Evolutionary conservation across 345 rosid species (phyloP).

Genomic region (Arabis alpina): DNA sequence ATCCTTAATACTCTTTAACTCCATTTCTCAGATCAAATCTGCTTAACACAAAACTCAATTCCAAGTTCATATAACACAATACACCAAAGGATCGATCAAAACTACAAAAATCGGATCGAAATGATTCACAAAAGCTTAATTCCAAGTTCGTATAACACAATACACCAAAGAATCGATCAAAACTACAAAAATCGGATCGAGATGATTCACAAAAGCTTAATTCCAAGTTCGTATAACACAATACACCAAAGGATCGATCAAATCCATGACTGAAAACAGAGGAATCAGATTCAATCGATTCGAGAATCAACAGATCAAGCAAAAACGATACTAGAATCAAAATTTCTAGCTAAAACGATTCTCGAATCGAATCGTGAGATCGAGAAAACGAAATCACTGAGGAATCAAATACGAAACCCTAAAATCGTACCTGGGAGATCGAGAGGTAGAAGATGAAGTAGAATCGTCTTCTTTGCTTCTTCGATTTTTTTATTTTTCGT

Average conservation of each 20-base stretch:
- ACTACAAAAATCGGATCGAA: constrained; percentile 6
- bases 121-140: not conserved
- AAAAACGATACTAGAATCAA: not conserved
- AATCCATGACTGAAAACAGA: constrained; percentile 9
- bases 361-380: not conserved
- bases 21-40: constrained; percentile 48
- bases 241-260: not conserved
- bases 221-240: not conserved
- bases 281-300: not conserved
- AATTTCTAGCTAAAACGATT: not conserved
- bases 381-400: not conserved
- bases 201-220: not conserved
- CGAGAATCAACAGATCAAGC: constrained; percentile 14
- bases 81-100: not conserved
- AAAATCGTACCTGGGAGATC: constrained; percentile 15
- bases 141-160: not conserved
- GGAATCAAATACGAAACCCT: not conserved
- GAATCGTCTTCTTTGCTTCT: no score
- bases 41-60: not conserved
- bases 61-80: not conserved
- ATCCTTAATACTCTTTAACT: constrained; percentile 71
- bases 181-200: constrained; percentile 5
- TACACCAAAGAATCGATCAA: not conserved
- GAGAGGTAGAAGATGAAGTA: no score
- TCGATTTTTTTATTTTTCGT: no score